Evolutionary conservation across 495 filamentous ascomycete species (phyloP), one percentile per base, ranked within the genome.

Genomic region (Penicillium maclennaniae): DNA sequence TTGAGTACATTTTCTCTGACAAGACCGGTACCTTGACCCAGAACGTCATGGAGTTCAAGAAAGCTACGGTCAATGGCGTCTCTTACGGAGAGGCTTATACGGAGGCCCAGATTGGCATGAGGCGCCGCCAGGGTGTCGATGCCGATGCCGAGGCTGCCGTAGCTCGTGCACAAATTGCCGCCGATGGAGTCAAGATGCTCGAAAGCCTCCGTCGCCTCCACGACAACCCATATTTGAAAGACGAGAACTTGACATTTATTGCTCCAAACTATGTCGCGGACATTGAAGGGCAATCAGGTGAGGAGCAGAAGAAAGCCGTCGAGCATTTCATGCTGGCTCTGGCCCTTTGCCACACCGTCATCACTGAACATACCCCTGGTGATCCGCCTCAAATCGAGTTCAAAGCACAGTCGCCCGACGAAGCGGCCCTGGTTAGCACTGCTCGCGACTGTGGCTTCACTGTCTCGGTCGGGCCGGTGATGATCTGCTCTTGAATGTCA

Each of bases 41-140:
- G 63, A 99, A 99, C 65, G 90, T 97, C 45, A 99, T 99, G 95
- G 95, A 99, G 71, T 99, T 97, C 82, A 97, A 97, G 69, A 99
- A 99, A 65, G 87, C 84, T 53, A 95, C 89, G 16, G 85, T 99
- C 67, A 97, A 97, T 63, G 93, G 95, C 9, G 79, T 91, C 47
- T 82, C 92, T 8, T 99, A 99, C 61, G 95, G 95, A 41, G 95
- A 97, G 71, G 95, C 95, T 0, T 97, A 95, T 63, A 97, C 95
- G 0, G 95, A 99, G 69, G 95, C 95, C 0, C 87, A 95, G 68
- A 86, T 92, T 44, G 95, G 95, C 39, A 92, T 97, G 87, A 88
- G 93, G 68, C 88, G 90, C 68, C 83, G 93, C 34, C 78, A 90
- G 69, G 95, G 95, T 42, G 80, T 92, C 39, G 81, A 97, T 69